phyloP scores from a whole-genome alignment of 306 rosid genomes.

The Gastrolobium villosum region DNA sequence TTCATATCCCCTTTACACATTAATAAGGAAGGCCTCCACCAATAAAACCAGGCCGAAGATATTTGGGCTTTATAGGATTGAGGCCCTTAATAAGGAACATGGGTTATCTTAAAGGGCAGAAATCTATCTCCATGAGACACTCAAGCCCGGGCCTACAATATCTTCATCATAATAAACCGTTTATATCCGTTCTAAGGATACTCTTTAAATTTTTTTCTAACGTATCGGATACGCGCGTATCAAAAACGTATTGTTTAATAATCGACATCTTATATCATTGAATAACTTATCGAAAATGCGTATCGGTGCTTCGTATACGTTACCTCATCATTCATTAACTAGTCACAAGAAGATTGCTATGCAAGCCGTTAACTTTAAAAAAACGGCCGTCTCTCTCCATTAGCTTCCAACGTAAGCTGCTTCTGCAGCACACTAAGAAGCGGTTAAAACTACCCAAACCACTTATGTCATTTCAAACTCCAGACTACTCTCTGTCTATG shows the following conservation, averaged over 20 bases:
- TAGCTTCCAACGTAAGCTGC: constrained; percentile 54
- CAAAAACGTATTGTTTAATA: too few species aligned
- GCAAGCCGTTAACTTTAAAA: constrained; percentile 23
- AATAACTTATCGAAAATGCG: too few species aligned
- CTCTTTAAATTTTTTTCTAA: too few species aligned
- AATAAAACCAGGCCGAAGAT: background rate
- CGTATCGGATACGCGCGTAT: too few species aligned
- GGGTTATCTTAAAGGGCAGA: background rate
- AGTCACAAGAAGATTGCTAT: constrained; percentile 5
- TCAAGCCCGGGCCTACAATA: background rate
- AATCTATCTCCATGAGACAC: background rate
- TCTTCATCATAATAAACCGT: background rate
- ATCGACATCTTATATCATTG: too few species aligned
- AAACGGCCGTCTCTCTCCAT: background rate
- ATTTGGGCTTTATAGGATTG: background rate
- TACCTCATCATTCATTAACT: background rate
- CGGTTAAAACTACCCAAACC: constrained; percentile 38
- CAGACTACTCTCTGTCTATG: background rate
- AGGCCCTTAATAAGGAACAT: constrained; percentile 3
- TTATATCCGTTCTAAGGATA: too few species aligned
- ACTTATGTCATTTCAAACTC: background rate
- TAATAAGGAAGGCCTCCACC: background rate
- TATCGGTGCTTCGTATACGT: too few species aligned
- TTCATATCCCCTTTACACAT: background rate
- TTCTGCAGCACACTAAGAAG: constrained; percentile 21